Base-by-base conservation (phyloP, 371 early-diverging fungal species). In the Apophysomyces trapeziformis region DNA sequence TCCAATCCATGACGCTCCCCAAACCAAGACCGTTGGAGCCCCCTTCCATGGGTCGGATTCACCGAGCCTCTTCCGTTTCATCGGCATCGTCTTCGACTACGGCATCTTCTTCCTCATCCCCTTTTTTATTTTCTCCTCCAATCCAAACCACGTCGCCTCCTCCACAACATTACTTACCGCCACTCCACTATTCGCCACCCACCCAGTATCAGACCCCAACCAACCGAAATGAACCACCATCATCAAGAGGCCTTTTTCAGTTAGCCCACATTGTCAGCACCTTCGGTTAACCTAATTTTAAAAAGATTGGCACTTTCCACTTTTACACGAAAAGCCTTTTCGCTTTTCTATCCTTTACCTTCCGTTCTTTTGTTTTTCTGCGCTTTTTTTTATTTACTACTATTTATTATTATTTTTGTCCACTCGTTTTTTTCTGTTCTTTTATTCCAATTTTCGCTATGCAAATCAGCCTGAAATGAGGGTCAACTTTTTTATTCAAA, bases 231-330 rank as follows among this genome's bases (percentile, higher is more conserved):
- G 38, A 59, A 38, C 1, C 47, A 38, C 5, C 47, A 56, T 16
- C 54, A 32, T 36, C 21, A 50, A 64, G 9, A 58, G 68, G 60
- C 11, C 50, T 75, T 11, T 64, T 68, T 38, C 71, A 71, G n/a
- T 60, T 75, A 38, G 75, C 75, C 18, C 57, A 71, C 56, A 66
- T 71, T 45, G 71, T 74, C 58, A 74, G 74, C 67, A 68, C 70
- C 5, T 68, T 70, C 38, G 70, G 70, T 61, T 74, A 60, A 74
- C 21, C 13, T 35, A n/a, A 14, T 5, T 9, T 16, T 35, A n/a
- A 39, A 6, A 21, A 36, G 41, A 18, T 43, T 16, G 2, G 2
- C 45, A 12, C n/a, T 38, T 41, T 41, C 44, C 21, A 43, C 16
- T n/a, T 11, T 18, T 38, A 14, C 16, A 26, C 32, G 32, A 2